Evolutionary conservation across 768 basidiomycete species (phyloP).

Genomic region (Boletus sp.): DNA sequence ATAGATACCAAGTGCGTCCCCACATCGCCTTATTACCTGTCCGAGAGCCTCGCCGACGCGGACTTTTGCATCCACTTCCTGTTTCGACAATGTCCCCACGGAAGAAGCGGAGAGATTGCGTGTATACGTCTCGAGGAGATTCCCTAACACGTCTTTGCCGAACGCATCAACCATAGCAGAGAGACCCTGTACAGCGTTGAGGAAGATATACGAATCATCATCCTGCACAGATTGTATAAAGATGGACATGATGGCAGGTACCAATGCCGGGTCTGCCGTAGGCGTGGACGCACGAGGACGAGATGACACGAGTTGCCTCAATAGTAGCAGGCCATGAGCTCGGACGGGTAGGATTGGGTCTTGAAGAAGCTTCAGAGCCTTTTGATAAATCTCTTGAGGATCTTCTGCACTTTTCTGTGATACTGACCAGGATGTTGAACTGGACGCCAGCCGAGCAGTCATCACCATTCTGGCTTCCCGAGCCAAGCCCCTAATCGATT

Average conservation of each 20-base stretch:
- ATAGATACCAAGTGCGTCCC: slow-evolving; percentile 62
- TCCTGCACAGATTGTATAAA: slow-evolving; percentile 85
- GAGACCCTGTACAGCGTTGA: slow-evolving; percentile 89
- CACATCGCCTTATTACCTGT: slow-evolving; percentile 70
- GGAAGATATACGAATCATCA: slow-evolving; percentile 92
- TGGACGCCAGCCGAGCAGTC: slow-evolving; percentile 71
- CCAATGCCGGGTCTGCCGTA: slow-evolving; percentile 55
- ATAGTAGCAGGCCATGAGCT: slow-evolving; percentile 82
- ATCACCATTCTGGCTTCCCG: slow-evolving; percentile 83
- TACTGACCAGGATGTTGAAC: slow-evolving; percentile 36
- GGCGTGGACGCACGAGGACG: slow-evolving; percentile 13
- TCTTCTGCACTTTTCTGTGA: slow-evolving; percentile 18
- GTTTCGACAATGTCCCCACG: slow-evolving; percentile 39
- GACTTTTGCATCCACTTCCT: slow-evolving; percentile 70
- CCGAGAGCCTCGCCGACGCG: slow-evolving; percentile 85
- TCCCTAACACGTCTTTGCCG: slow-evolving; percentile 59
- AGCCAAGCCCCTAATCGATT: slow-evolving; percentile 54
- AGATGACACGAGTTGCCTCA: slow-evolving; percentile 68
- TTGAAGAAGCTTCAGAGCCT: slow-evolving; percentile 81
- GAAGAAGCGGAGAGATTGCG: slow-evolving; percentile 45
- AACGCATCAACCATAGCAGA: slow-evolving; percentile 78
- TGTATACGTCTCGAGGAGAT: slow-evolving; percentile 65
- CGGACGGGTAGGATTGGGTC: slow-evolving; percentile 92
- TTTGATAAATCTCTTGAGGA: slow-evolving; percentile 72
- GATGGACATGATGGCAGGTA: slow-evolving; percentile 82